Conservation (phyloP, 78 protist species). For the Dictyostelium intermedium region DNA sequence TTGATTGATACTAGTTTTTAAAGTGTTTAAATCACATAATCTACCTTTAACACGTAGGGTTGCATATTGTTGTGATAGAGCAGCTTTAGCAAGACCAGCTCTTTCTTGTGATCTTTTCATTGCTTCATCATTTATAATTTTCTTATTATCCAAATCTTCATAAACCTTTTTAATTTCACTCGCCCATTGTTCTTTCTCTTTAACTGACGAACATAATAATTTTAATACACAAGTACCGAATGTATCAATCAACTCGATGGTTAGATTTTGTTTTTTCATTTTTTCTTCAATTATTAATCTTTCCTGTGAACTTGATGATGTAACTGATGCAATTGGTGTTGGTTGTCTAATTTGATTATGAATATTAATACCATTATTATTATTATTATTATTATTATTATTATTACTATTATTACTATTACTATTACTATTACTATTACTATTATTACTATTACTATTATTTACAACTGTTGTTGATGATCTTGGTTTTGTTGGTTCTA, state of each 20-base stretch:
- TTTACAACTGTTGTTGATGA: background rate
- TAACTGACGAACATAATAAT: conserved; percentile 28
- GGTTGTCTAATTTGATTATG: conserved; percentile 19
- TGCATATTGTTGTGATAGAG: conserved; percentile 66
- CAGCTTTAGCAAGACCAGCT: conserved; percentile 66
- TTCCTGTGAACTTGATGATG: conserved; percentile 20
- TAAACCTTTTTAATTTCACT: conserved; percentile 48
- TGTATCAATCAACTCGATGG: conserved; percentile 55
- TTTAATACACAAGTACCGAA: conserved; percentile 55
- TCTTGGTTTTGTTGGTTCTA: conserved; percentile 2
- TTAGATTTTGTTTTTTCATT: conserved; percentile 8
- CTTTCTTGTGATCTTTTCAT: conserved; percentile 77
- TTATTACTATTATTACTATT: too few species aligned
- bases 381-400: too few species aligned
- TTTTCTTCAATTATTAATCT: conserved; percentile 7
- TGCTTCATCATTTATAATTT: conserved; percentile 64
- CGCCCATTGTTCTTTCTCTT: conserved; percentile 54
- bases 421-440: too few species aligned
- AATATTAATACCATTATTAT: background rate
- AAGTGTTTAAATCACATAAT: background rate
- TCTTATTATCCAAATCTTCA: conserved; percentile 51
- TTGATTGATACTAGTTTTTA: conserved; percentile 1
- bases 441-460: background rate
- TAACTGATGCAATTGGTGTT: conserved; percentile 35
- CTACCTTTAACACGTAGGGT: conserved; percentile 62